Conservation (phyloP, 192 early-diverging fungal genomes). For the Backusella psychrophila region DNA sequence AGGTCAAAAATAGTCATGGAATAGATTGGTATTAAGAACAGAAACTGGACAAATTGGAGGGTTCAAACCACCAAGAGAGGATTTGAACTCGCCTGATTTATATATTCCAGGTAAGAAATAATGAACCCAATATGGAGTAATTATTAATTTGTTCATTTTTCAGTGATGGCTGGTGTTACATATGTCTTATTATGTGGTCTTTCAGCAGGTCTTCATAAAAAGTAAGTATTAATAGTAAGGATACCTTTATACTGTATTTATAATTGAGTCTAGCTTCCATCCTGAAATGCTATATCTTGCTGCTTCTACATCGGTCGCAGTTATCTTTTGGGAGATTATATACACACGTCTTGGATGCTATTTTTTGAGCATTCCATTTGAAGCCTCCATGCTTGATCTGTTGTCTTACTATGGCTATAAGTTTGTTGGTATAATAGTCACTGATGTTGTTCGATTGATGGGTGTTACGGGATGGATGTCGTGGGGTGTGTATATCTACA, state of each 20-base stretch:
- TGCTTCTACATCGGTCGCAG: slow-evolving; percentile 77
- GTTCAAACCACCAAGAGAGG: slow-evolving; percentile 82
- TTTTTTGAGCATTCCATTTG: slow-evolving; percentile 79
- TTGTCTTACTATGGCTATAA: slow-evolving; percentile 93
- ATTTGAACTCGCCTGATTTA: slow-evolving; percentile 93
- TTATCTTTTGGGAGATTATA: slow-evolving; percentile 80
- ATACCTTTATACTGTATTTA: not conserved
- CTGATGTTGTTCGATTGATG: slow-evolving; percentile 43
- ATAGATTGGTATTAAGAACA: slow-evolving; percentile 68
- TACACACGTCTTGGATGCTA: slow-evolving; percentile 86
- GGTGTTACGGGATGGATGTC: slow-evolving; percentile 51
- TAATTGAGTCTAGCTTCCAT: slow-evolving; percentile 58
- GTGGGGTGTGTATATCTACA: slow-evolving; percentile 74
- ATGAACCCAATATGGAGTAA: not conserved
- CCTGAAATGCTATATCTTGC: slow-evolving; percentile 86
- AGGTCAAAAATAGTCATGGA: slow-evolving; percentile 62
- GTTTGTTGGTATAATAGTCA: slow-evolving; percentile 78
- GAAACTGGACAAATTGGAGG: slow-evolving; percentile 78
- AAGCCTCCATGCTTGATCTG: slow-evolving; percentile 82
- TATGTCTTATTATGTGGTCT: slow-evolving; percentile 82
- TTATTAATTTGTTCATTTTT: not conserved
- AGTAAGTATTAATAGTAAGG: slow-evolving; percentile 32
- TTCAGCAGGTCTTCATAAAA: slow-evolving; percentile 50
- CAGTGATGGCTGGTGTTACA: slow-evolving; percentile 87
- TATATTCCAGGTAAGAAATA: slow-evolving; percentile 78